Evolutionary conservation across 2,329 filamentous ascomycete genomes (phyloP), one percentile per base, ranked within the genome.

Genomic region (Talaromyces marneffei): DNA sequence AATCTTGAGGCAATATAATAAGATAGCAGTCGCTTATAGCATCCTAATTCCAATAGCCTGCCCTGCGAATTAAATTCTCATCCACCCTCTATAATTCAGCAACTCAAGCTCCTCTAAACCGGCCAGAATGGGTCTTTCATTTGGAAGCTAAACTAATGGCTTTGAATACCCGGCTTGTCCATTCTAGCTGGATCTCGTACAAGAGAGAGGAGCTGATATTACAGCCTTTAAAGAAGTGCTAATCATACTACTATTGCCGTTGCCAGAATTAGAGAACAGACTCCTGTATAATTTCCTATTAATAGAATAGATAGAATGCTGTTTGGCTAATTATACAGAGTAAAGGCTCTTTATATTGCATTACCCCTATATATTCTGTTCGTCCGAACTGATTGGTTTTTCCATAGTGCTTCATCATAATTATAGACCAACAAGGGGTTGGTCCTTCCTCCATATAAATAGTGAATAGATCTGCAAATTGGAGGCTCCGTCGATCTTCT

Each of bases 321-420:
- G 37, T 18, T 27, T 58, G 25, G 14, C 55, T 27, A 18, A 58
- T 58, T 3, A n/a, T 58, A 46, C 37, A 58, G 12, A 58, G 55
- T 23, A 44, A 23, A 2, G 40, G 40, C n/a, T 44, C 55, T 18
- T 46, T 42, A 33, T 44, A n/a, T 20, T 37, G 37, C 55, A 58
- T 58, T 4, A 58, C 55, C 25, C 35, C 55, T 25, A 46, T 58
- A 46, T 58, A 58, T 12, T 46, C 35, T 25, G 27, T 20, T n/a
- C 25, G 35, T 31, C 40, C 55, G 20, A 46, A 31, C 12, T 58
- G 12, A 20, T 42, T 58, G 4, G 40, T 46, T 25, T 58, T 58
- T 2, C 37, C 20, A 27, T 58, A 2, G 18, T 1, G 8, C 8
- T 29, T 29, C 1, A 58, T 27, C 14, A 58, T 20, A 18, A 58